Evolutionary conservation across 2,329 filamentous ascomycete genomes (phyloP).

Genomic region (Fusarium nanum): DNA sequence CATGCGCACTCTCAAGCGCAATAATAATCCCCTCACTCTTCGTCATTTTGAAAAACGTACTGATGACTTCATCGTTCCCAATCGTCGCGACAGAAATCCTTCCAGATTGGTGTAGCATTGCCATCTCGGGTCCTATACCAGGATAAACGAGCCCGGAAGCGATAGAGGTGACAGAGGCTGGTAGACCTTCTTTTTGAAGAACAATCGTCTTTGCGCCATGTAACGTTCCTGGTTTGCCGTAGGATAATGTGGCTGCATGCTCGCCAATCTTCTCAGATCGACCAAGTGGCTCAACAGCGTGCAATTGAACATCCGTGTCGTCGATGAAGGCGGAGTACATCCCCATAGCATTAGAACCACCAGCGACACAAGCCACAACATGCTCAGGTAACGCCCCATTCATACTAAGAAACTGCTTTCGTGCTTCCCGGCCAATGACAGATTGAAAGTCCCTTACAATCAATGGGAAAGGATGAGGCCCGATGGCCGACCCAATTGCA

Average conservation of each 20-base stretch:
- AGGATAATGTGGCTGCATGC: slow-evolving; percentile 14
- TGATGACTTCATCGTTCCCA: neutral
- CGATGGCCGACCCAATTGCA: slow-evolving; percentile 10
- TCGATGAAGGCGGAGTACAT: slow-evolving; percentile 16
- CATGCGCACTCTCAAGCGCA: slow-evolving; percentile 14
- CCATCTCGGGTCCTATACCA: neutral
- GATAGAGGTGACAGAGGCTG: slow-evolving; percentile 3
- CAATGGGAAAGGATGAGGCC: slow-evolving; percentile 10
- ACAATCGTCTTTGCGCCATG: slow-evolving; percentile 20
- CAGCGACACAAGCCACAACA: slow-evolving; percentile 14
- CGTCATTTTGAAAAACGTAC: neutral
- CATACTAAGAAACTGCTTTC: slow-evolving; percentile 1
- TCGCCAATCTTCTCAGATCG: neutral
- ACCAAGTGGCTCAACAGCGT: slow-evolving; percentile 1
- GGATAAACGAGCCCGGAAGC: slow-evolving; percentile 11
- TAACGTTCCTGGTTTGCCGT: neutral
- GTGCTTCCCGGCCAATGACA: slow-evolving; percentile 6
- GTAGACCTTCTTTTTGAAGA: neutral
- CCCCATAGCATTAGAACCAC: slow-evolving; percentile 8
- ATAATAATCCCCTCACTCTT: slow-evolving; percentile 12
- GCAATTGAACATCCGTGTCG: neutral
- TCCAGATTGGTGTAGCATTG: slow-evolving; percentile 6
- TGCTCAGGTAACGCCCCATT: neutral
- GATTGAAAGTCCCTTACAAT: slow-evolving; percentile 22
- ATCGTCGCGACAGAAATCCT: neutral